A percentile compares a stretch with the other conserved stretches of the same genome.
Conservation (phyloP, 768 basidiomycete species). For the Mycena epipterygia region DNA sequence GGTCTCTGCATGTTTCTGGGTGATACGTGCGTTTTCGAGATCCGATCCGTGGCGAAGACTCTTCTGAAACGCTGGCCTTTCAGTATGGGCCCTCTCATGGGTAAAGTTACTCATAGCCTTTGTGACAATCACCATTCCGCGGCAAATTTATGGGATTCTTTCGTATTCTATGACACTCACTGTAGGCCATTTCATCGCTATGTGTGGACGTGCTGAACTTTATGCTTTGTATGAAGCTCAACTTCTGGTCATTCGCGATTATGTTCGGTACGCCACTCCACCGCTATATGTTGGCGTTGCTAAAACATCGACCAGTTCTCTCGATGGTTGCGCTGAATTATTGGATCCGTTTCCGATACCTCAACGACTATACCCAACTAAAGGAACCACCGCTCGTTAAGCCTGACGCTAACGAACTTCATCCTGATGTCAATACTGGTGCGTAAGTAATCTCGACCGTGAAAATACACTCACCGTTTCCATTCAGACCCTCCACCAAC, state of each 20-base stretch:
- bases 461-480: constrained; percentile 15
- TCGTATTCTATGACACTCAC: constrained; percentile 94
- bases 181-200: constrained; percentile 63
- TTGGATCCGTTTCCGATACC: constrained; percentile 86
- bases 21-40: constrained; percentile 70
- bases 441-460: neutral
- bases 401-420: constrained; percentile 87
- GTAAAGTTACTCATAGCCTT: constrained; percentile 80
- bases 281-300: too few relatives aligned
- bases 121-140: constrained; percentile 86
- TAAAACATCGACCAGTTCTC: too few relatives aligned
- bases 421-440: constrained; percentile 91
- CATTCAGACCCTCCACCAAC: constrained; percentile 73
- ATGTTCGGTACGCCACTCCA: too few relatives aligned
- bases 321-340: constrained; percentile 81
- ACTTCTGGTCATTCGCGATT: constrained; percentile 91
- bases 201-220: too few relatives aligned
- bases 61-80: constrained; percentile 12
- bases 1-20: constrained; percentile 88
- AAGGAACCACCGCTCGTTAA: constrained; percentile 88
- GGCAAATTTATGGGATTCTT: constrained; percentile 80
- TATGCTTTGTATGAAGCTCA: too few relatives aligned
- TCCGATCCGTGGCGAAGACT: constrained; percentile 14
- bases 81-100: constrained; percentile 90
- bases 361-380: constrained; percentile 81